Conservation (phyloP, 805 yeast genomes). For the Myxozyma neotropica region DNA sequence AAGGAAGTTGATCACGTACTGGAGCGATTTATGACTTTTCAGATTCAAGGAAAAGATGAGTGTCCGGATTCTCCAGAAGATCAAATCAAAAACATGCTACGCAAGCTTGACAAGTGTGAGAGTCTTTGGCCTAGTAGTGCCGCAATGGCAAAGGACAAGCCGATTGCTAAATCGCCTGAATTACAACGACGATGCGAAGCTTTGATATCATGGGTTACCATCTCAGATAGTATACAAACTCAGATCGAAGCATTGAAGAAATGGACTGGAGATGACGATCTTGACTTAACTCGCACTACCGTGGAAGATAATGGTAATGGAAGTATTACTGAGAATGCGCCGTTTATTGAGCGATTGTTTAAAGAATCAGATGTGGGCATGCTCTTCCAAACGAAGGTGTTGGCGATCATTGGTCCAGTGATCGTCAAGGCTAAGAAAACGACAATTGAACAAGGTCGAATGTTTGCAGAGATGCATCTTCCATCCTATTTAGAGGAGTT, state of each 20-base stretch:
- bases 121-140: conserved; percentile 76
- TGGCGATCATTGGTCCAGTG: conserved; percentile 75
- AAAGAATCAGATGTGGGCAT: conserved; percentile 55
- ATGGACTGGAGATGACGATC: conserved; percentile 85
- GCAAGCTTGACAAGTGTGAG: conserved; percentile 66
- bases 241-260: conserved; percentile 61
- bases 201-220: conserved; percentile 78
- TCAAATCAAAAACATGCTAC: conserved; percentile 61
- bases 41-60: conserved; percentile 51
- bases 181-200: conserved; percentile 73
- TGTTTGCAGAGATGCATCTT: conserved; percentile 67
- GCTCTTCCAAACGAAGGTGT: conserved; percentile 71
- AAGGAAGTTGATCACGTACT: conserved; percentile 72
- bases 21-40: conserved; percentile 67
- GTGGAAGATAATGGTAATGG: conserved; percentile 40
- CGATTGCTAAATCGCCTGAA: conserved; percentile 62
- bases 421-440: conserved; percentile 77
- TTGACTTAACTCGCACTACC: conserved; percentile 57
- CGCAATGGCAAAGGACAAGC: conserved; percentile 79
- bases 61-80: conserved; percentile 38
- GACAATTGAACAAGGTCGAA: conserved; percentile 59
- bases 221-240: conserved; percentile 65
- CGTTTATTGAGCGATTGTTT: conserved; percentile 80
- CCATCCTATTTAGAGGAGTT: conserved; percentile 72
- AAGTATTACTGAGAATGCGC: conserved; percentile 62